Conservation (phyloP, 2,329 filamentous ascomycete species). For the Lachnellula occidentalis region DNA sequence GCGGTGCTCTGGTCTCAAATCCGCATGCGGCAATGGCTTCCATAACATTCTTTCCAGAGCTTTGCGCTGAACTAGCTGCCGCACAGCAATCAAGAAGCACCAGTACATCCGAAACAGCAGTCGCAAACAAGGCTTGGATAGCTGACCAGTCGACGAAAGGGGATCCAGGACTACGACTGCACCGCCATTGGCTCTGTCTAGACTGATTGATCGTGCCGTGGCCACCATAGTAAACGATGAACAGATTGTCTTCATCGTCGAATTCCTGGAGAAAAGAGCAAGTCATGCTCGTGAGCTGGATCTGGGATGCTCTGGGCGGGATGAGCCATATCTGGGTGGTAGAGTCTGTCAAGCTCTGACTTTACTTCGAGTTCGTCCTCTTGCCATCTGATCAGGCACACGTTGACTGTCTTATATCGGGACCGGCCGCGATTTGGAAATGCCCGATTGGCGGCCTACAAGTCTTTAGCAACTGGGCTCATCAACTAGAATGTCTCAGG, state of each 20-base stretch:
- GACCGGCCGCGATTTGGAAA: conserved; percentile 46
- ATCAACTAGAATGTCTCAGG: neutral
- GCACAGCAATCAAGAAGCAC: conserved; percentile 18
- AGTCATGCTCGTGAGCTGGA: conserved; percentile 39
- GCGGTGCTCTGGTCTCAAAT: conserved; percentile 56
- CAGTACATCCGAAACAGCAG: conserved; percentile 11
- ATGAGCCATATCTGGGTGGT: conserved; percentile 53
- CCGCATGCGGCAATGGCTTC: conserved; percentile 58
- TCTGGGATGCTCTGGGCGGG: conserved; percentile 51
- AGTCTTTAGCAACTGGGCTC: neutral
- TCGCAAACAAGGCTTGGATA: conserved; percentile 38
- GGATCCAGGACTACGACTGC: conserved; percentile 1
- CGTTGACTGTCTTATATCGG: conserved; percentile 51
- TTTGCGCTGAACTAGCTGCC: conserved; percentile 54
- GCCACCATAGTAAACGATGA: conserved; percentile 54
- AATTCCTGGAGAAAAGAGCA: conserved; percentile 52
- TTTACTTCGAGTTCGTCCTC: conserved; percentile 50
- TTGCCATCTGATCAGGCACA: conserved; percentile 51
- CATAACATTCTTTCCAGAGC: conserved; percentile 52
- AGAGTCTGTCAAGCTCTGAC: conserved; percentile 51
- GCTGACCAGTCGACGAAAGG: conserved; percentile 46
- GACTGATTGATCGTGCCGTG: conserved; percentile 53
- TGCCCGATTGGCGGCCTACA: conserved; percentile 14
- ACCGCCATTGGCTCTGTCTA: conserved; percentile 15
- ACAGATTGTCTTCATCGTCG: conserved; percentile 50